Percentiles rank a stretch among this genome's conserved stretches.
Conservation (phyloP, 192 early-diverging fungal species). For the Coemansia sp. region DNA sequence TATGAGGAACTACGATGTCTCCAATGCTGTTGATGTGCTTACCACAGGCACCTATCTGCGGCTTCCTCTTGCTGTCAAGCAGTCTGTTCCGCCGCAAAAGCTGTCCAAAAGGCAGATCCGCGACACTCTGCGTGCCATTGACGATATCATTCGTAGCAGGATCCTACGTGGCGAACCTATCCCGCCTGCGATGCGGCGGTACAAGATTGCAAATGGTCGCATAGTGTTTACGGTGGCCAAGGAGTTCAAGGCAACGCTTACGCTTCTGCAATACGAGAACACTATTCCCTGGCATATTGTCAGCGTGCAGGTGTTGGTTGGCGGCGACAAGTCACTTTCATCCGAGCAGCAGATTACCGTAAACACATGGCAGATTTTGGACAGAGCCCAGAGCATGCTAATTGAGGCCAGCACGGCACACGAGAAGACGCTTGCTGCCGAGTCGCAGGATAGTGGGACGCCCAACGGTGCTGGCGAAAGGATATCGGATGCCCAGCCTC, state of each 20-base stretch:
- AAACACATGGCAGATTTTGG: constrained; percentile 37
- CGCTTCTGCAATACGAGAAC: constrained; percentile 62
- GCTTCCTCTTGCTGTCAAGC: constrained; percentile 74
- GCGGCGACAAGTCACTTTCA: constrained; percentile 25
- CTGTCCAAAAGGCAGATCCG: constrained; percentile 63
- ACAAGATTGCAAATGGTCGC: constrained; percentile 66
- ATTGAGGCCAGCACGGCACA: constrained; percentile 20
- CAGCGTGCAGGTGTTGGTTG: constrained; percentile 67
- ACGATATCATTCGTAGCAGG: constrained; percentile 72
- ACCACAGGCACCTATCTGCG: constrained; percentile 81
- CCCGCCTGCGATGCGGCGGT: constrained; percentile 66
- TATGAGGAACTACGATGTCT: constrained; percentile 79
- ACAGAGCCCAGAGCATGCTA: constrained; percentile 31
- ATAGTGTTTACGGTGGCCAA: constrained; percentile 65
- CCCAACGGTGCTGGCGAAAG: neutral
- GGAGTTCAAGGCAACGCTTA: constrained; percentile 65
- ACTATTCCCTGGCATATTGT: constrained; percentile 71
- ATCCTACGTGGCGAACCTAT: constrained; percentile 72
- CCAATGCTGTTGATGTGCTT: constrained; percentile 82
- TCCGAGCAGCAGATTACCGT: constrained; percentile 29
- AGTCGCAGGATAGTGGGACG: neutral
- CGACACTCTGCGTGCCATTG: constrained; percentile 61
- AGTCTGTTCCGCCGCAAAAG: constrained; percentile 60
- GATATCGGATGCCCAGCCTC: constrained; percentile 23
- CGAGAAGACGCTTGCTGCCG: neutral